Percentiles rank a stretch among this genome's conserved stretches.
These are phyloP conservation scores for Eucalyptus cladocalyx DNA, from an alignment of 345 rosid genomes.

Conservation along the genomic window DNA sequence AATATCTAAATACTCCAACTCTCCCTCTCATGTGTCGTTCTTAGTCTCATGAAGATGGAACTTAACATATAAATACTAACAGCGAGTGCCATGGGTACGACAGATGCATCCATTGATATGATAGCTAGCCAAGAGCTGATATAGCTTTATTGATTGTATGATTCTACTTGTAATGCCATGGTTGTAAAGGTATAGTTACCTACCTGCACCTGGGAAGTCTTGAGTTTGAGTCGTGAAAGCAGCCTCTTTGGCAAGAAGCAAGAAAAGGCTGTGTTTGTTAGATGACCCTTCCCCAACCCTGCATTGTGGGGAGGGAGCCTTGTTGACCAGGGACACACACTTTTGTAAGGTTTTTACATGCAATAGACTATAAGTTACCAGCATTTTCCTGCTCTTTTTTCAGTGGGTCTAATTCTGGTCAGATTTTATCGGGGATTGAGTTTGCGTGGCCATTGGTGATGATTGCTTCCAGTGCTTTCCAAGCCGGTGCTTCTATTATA, in stretches of 20 bases:
- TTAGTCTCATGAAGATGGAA: background rate
- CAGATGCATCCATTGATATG: background rate
- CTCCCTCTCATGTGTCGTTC: background rate
- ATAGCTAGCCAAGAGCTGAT: background rate
- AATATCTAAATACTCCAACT: background rate
- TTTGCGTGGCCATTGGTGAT: conserved; percentile 64
- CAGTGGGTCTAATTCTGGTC: conserved; percentile 71
- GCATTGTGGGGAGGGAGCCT: background rate
- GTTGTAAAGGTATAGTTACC: background rate
- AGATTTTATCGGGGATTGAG: conserved; percentile 35
- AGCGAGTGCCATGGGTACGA: background rate
- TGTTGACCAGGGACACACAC: background rate
- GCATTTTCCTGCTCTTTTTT: background rate
- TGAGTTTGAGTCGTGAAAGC: background rate
- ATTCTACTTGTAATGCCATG: background rate
- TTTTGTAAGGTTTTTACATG: background rate
- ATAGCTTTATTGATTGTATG: background rate
- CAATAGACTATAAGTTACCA: background rate
- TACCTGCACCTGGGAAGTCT: background rate
- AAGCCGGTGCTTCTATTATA: conserved; percentile 74
- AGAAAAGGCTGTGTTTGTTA: background rate
- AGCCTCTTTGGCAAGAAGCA: background rate
- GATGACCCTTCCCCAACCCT: background rate
- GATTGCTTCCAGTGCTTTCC: conserved; percentile 80
- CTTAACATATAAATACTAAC: background rate